These are phyloP conservation scores for Baorangia bicolor DNA, from an alignment of 768 basidiomycete species.

Conservation along the genomic window DNA sequence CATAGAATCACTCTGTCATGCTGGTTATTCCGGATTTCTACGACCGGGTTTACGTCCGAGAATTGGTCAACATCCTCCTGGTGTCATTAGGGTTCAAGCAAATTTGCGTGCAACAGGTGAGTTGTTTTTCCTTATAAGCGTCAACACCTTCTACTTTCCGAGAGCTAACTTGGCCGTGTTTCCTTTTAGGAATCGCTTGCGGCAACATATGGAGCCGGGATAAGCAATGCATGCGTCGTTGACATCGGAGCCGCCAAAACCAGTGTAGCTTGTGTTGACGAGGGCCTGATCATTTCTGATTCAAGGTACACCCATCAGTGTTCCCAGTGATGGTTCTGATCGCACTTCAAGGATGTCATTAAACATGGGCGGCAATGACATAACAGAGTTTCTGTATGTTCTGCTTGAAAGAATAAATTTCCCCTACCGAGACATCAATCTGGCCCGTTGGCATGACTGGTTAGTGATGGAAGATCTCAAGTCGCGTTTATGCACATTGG, in stretches of 20 bases:
- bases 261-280: slow-evolving; percentile 91
- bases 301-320: slow-evolving; percentile 61
- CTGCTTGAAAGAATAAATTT: slow-evolving; percentile 79
- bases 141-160: not conserved
- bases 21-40: slow-evolving; percentile 92
- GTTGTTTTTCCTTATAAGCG: not conserved
- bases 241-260: slow-evolving; percentile 88
- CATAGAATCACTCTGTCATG: slow-evolving; percentile 81
- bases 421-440: slow-evolving; percentile 83
- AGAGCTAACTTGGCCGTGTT: not conserved
- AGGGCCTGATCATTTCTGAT: slow-evolving; percentile 84
- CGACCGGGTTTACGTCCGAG: slow-evolving; percentile 79
- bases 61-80: slow-evolving; percentile 71
- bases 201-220: slow-evolving; percentile 93
- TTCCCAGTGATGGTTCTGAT: slow-evolving; percentile 4
- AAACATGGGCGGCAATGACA: slow-evolving; percentile 91
- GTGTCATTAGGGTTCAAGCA: slow-evolving; percentile 89
- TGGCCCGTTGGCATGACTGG: slow-evolving; percentile 83
- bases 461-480: slow-evolving; percentile 91
- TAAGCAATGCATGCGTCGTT: slow-evolving; percentile 93
- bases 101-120: slow-evolving; percentile 86
- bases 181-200: slow-evolving; percentile 77
- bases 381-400: slow-evolving; percentile 85
- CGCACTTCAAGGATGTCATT: slow-evolving; percentile 59
- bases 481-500: slow-evolving; percentile 75